Conservation (phyloP, 179 eudicot species). For the Amaranthus tricolor region DNA sequence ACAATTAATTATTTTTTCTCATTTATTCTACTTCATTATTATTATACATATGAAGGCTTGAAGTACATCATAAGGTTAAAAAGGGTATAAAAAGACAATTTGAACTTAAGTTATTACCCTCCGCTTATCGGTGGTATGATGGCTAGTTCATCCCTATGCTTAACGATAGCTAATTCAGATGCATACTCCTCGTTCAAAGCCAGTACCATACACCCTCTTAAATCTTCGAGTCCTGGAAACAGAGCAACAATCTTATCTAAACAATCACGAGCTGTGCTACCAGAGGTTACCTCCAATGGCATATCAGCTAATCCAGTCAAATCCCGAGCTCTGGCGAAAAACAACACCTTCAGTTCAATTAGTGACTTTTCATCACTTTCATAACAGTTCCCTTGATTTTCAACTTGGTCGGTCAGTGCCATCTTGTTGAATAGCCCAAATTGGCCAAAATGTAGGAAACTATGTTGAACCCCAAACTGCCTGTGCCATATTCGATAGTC, state of each 20-base stretch:
- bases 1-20: not conserved
- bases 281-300: constrained; percentile 56
- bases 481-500: not conserved
- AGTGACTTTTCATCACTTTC: constrained; percentile 24
- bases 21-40: not conserved
- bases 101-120: constrained; percentile 39
- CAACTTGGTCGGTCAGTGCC: constrained; percentile 21
- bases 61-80: too few relatives aligned
- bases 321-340: constrained; percentile 96
- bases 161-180: constrained; percentile 52
- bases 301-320: constrained; percentile 66
- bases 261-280: constrained; percentile 77
- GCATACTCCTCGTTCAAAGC: constrained; percentile 94
- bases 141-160: constrained; percentile 81
- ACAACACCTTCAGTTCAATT: constrained; percentile 67
- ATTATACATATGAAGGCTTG: not conserved
- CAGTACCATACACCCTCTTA: constrained; percentile 73
- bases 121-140: constrained; percentile 97
- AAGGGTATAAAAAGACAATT: not conserved
- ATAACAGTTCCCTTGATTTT: constrained; percentile 18
- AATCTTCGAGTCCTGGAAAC: constrained; percentile 72
- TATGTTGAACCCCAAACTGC: not conserved
- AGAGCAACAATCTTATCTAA: constrained; percentile 48
- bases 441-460: not conserved
- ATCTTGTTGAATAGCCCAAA: constrained; percentile 19